These are phyloP conservation scores for Phoenix roebelenii DNA, from an alignment of 176 grass and related monocot species.

Conservation along the genomic window DNA sequence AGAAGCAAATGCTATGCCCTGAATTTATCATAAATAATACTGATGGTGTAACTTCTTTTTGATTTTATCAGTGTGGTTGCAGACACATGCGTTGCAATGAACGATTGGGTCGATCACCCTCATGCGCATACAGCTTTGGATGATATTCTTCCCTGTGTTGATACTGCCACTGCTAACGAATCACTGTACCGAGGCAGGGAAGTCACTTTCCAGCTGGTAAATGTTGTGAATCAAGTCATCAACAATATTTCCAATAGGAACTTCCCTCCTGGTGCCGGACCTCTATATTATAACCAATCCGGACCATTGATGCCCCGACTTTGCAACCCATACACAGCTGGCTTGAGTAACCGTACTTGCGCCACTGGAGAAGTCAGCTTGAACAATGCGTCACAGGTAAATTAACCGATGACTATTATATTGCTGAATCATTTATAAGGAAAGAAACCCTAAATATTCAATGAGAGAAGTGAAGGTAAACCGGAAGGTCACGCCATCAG, in stretches of 20 bases:
- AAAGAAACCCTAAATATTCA: background rate
- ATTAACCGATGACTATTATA: background rate
- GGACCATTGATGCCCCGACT: constrained; percentile 57
- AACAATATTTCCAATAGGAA: constrained; percentile 71
- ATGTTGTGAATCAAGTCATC: constrained; percentile 77
- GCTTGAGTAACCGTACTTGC: constrained; percentile 47
- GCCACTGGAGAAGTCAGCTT: constrained; percentile 50
- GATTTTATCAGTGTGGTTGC: constrained; percentile 46
- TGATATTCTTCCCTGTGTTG: constrained; percentile 78
- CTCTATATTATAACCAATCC: constrained; percentile 89
- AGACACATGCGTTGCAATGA: constrained; percentile 81
- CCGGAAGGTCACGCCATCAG: no score
- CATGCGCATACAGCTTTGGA: constrained; percentile 65
- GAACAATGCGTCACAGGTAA: constrained; percentile 39
- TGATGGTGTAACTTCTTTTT: no score
- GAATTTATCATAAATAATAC: no score
- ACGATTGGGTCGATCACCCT: constrained; percentile 73
- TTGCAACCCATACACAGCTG: constrained; percentile 60
- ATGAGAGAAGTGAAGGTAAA: no score
- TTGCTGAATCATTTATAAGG: background rate
- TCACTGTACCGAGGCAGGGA: constrained; percentile 59
- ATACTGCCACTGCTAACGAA: constrained; percentile 60
- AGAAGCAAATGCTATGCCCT: no score
- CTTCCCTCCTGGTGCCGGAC: constrained; percentile 32
- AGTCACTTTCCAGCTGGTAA: constrained; percentile 80